phyloP scores from a whole-genome alignment of 202 grass and related monocot genomes.

The Panicum virgatum region DNA sequence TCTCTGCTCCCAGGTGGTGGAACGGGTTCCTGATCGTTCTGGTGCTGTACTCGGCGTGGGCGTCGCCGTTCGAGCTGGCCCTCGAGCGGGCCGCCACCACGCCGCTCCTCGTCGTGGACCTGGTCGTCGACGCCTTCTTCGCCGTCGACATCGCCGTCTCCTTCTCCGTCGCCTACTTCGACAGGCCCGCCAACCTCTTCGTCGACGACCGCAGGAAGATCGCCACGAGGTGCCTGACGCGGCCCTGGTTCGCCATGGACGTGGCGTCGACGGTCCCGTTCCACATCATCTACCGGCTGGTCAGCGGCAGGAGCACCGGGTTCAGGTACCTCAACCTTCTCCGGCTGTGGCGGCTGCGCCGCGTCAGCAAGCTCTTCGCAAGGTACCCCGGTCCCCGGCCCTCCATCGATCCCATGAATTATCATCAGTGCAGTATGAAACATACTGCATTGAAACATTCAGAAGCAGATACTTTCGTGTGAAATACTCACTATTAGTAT shows the following conservation, averaged over 20 bases:
- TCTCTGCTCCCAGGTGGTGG: slow-evolving; percentile 44
- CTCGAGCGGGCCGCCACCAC: slow-evolving; percentile 29
- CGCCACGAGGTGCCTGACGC: slow-evolving; percentile 33
- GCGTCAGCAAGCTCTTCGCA: slow-evolving; percentile 50
- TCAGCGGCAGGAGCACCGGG: slow-evolving; percentile 22
- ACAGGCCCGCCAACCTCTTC: slow-evolving; percentile 49
- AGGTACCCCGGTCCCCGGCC: too few relatives aligned
- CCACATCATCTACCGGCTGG: slow-evolving; percentile 40
- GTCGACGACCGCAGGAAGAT: slow-evolving; percentile 59
- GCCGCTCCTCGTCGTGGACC: slow-evolving; percentile 35
- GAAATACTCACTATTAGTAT: background rate
- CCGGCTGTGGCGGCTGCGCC: slow-evolving; percentile 58
- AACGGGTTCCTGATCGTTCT: slow-evolving; percentile 50
- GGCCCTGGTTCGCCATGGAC: slow-evolving; percentile 53
- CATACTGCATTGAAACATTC: too few relatives aligned
- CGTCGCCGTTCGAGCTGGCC: slow-evolving; percentile 56
- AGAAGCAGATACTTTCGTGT: too few relatives aligned
- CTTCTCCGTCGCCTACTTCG: slow-evolving; percentile 66
- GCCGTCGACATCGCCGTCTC: slow-evolving; percentile 52
- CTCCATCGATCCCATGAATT: too few relatives aligned
- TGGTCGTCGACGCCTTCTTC: slow-evolving; percentile 66
- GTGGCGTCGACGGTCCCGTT: slow-evolving; percentile 58
- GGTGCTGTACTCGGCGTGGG: slow-evolving; percentile 66
- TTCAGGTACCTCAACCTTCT: slow-evolving; percentile 47
- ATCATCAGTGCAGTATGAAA: too few relatives aligned